Percentiles rank a stretch among this genome's conserved stretches.
Conservation (phyloP, 129 eudicot genomes). For the Solidago caesia region DNA sequence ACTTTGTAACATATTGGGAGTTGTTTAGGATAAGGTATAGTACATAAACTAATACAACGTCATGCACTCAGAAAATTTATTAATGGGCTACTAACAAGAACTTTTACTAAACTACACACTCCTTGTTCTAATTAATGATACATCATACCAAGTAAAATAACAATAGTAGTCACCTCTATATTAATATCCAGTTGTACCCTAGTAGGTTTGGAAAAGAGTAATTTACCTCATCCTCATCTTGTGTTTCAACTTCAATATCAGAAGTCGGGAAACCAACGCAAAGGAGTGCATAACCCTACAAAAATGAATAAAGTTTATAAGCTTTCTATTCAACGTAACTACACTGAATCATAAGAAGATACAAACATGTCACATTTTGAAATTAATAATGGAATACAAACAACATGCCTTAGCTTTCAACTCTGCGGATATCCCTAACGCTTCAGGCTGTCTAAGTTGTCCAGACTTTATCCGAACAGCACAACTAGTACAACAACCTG, state of each 20-base stretch:
- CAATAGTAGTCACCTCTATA: not conserved
- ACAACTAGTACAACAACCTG: conserved; percentile 99
- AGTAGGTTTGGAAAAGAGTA: conserved; percentile 1
- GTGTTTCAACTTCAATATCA: conserved; percentile 97
- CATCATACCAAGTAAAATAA: not conserved
- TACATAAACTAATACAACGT: not conserved
- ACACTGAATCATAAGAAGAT: not conserved
- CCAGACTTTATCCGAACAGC: conserved; percentile 99
- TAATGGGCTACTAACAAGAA: not conserved
- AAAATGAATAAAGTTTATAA: not conserved
- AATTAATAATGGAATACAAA: conserved; percentile 14
- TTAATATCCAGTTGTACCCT: not conserved
- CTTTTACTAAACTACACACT: not conserved
- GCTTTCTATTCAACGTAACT: not conserved
- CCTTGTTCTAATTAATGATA: not conserved
- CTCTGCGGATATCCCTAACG: conserved; percentile 96
- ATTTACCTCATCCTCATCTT: conserved; percentile 97
- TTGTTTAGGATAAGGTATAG: conserved; percentile 6
- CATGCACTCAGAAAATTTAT: not conserved
- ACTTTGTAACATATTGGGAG: not conserved
- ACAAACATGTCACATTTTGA: not conserved
- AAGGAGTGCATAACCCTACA: conserved; percentile 95
- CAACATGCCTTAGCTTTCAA: conserved; percentile 66
- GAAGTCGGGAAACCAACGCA: conserved; percentile 95
- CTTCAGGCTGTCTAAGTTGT: conserved; percentile 91